Evolutionary conservation across 345 rosid genomes (phyloP), one percentile per base, ranked within the genome.

Genomic region (Salix purpurea): DNA sequence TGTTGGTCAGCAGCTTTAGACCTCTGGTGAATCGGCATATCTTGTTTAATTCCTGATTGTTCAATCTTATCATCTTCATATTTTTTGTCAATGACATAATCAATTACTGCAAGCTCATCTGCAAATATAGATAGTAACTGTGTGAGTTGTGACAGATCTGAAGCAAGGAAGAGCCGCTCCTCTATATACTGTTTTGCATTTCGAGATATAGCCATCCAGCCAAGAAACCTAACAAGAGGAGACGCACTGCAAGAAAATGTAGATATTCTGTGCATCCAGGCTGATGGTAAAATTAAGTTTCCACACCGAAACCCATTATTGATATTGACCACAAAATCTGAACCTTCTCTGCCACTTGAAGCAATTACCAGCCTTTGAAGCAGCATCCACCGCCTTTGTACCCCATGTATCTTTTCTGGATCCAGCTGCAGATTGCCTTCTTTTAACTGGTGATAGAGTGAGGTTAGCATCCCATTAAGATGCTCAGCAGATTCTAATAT

Each of bases 131-230:
- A 85, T 56, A 92, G 83, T 75, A 87, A 80, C 81, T 65, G 75
- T n/a, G 93, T 87, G 78, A 92, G 76, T 74, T 92, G 85, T 65
- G 91, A 83, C 72, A 90, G 86, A 85, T 90, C 92, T 16, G 92
- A 82, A 79, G 88, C 87, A 66, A 92, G 92, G 82, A 83, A 89
- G 75, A 86, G 77, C 13, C 79, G 86, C 71, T 89, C 90, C 79
- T 77, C 84, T 37, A 79, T 70, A 83, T 84, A 90, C 78, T 82
- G 88, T 80, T 86, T 84, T 50, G 95, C 91, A 75, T 78, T 81
- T 61, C 90, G 88, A 76, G 95, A 90, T 81, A 92, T 76, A 52
- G 92, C 97, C 97, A 92, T 92, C 97, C 97, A 92, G 69, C 97
- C 97, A 79, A 92, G 88, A 84, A 89, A 92, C 34, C 92, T 90